Base-by-base conservation (phyloP, 768 basidiomycete species). In the Myochromella boudieri region DNA sequence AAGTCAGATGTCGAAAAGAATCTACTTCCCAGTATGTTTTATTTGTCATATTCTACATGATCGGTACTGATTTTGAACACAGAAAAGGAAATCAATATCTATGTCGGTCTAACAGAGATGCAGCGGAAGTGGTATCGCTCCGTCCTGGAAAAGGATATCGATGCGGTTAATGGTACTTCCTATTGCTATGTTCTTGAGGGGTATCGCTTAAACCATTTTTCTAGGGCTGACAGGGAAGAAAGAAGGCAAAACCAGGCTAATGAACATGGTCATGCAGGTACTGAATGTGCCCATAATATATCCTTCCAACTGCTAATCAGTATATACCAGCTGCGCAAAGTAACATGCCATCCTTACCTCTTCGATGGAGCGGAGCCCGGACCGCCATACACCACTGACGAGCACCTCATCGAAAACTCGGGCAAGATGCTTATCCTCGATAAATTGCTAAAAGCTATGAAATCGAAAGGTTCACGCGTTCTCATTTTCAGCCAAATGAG, bases 251-350 rank as follows among this genome's bases (percentile, higher is more conserved):
- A 97, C 95, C 3, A 75, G 95, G 26, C 67, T 98, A 41, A 92
- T 97, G 85, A 99, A 98, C 63, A 94, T 99, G 77, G 97, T 98
- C 51, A 98, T 98, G 97, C 97, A 99, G 77, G 80, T 91, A 46
- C 15, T 57, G 44, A 36, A 7, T 32, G n/a, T 48, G n/a, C 10
- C n/a, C 32, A 8, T 17, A 31, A 24, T 42, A 24, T 10, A 8
- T 34, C 22, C 2, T 14, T 42, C 18, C 8, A 14, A 27, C 15
- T 32, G 12, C 25, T 58, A 6, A 42, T 37, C 17, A 2, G 4
- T 21, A 8, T 6, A 2, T 42, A n/a, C 6, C 60, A 81, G 80
- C 77, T 89, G 31, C 84, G 87, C 50, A 93, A 87, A 76, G 91
- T 91, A 31, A 91, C 88, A 8, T 92, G 90, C 53, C 90, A 93